A percentile compares a stretch with the other conserved stretches of the same genome.
Evolutionary conservation across 2,329 filamentous ascomycete species (phyloP).

Genomic region (Hypoxylon sp.): DNA sequence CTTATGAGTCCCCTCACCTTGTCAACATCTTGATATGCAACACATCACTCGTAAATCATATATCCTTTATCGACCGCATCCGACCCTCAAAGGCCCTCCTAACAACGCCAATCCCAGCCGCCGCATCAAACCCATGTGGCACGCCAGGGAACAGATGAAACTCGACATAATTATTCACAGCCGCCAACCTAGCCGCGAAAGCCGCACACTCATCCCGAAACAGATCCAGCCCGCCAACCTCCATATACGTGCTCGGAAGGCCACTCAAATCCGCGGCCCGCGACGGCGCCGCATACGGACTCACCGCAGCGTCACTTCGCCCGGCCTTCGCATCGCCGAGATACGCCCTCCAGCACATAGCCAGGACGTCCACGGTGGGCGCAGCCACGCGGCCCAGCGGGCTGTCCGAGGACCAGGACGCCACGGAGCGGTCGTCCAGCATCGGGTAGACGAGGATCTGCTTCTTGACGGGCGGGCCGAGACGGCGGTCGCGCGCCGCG

Average conservation of each 20-base stretch:
- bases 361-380: conserved; percentile 19
- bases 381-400: conserved; percentile 16
- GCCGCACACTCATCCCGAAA: conserved; percentile 40
- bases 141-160: conserved; percentile 43
- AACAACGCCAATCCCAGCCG: conserved; percentile 10
- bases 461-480: conserved; percentile 43
- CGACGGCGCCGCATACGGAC: conserved; percentile 37
- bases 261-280: conserved; percentile 39
- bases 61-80: conserved; percentile 22
- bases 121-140: conserved; percentile 39
- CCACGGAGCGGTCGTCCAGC: conserved; percentile 44
- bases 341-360: conserved; percentile 36
- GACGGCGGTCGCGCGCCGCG: conserved; percentile 48
- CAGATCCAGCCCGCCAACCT: conserved; percentile 41
- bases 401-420: not conserved
- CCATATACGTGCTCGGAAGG: conserved; percentile 42
- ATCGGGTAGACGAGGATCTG: conserved; percentile 49
- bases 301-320: conserved; percentile 32
- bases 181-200: conserved; percentile 37
- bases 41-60: conserved; percentile 20
- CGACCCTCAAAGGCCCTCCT: conserved; percentile 31
- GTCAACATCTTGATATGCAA: too few relatives aligned
- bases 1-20: too few relatives aligned
- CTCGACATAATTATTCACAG: conserved; percentile 39
- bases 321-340: conserved; percentile 33